A percentile compares a stretch with the other conserved stretches of the same genome.
These are phyloP conservation scores for Microdochium paspali DNA, from an alignment of 2,329 filamentous ascomycete species.

Conservation along the genomic window DNA sequence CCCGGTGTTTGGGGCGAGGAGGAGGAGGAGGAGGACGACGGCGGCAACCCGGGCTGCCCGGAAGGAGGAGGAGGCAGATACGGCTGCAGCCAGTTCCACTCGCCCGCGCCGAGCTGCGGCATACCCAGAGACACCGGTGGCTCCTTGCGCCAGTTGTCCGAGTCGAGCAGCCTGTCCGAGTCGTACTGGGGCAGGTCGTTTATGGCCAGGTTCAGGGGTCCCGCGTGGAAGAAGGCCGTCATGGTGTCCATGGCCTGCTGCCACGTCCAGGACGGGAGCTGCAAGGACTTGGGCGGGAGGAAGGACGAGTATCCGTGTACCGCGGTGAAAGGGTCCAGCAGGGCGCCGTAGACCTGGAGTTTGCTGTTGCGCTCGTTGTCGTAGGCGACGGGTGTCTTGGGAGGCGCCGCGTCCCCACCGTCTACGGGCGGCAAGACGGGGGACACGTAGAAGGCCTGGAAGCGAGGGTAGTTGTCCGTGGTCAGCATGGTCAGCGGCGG, in stretches of 20 bases:
- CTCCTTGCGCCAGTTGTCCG: not conserved
- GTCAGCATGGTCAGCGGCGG: constrained; percentile 6
- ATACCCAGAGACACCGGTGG: constrained; percentile 6
- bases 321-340: constrained; percentile 27
- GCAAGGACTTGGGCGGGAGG: constrained; percentile 17
- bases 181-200: constrained; percentile 10
- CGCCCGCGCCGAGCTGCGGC: constrained; percentile 9
- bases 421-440: constrained; percentile 1
- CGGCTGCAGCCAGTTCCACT: constrained; percentile 25
- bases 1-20: no score
- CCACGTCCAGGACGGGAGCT: constrained; percentile 25
- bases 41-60: no score
- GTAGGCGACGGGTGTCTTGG: not conserved
- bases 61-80: constrained; percentile 5
- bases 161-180: not conserved
- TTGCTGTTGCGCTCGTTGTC: constrained; percentile 5
- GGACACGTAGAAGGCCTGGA: constrained; percentile 14
- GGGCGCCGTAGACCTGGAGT: constrained; percentile 14
- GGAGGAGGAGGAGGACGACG: no score
- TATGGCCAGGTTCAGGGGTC: constrained; percentile 19
- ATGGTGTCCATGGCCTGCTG: constrained; percentile 25
- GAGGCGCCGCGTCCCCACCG: no score
- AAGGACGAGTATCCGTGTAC: constrained; percentile 24
- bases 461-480: constrained; percentile 12
- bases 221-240: constrained; percentile 29